A percentile compares a stretch with the other conserved stretches of the same genome.
Evolutionary conservation across 495 filamentous ascomycete genomes (phyloP).

Genomic region (Neurospora sp.): DNA sequence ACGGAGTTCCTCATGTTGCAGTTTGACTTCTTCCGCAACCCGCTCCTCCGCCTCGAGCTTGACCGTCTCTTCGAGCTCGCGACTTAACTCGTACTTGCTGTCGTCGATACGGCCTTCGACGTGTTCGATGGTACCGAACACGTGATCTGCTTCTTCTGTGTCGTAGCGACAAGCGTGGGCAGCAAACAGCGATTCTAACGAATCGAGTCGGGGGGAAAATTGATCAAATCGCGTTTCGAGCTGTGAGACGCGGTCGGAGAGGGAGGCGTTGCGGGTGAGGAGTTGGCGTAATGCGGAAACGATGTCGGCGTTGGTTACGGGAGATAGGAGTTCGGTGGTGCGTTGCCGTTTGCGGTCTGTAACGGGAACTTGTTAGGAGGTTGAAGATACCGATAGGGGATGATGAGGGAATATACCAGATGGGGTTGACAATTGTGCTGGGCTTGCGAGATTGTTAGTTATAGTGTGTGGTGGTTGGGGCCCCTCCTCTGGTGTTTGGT

Average conservation of each 20-base stretch:
- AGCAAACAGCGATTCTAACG: background rate
- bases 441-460: background rate
- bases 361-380: background rate
- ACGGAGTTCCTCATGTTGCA: background rate
- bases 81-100: background rate
- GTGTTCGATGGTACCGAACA: background rate
- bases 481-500: background rate
- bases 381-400: background rate
- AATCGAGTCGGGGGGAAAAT: background rate
- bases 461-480: background rate
- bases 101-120: background rate
- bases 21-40: background rate
- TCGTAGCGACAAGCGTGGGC: background rate
- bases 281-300: background rate
- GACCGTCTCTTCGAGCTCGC: slow-evolving; percentile 2
- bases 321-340: background rate
- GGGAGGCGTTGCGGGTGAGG: too few species aligned
- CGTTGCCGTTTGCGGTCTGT: slow-evolving; percentile 2
- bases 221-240: background rate
- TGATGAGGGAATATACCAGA: background rate
- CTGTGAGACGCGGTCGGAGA: background rate
- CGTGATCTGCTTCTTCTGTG: slow-evolving; percentile 2
- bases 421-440: background rate
- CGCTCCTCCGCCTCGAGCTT: background rate
- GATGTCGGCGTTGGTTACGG: background rate